Base-by-base conservation (phyloP, 805 yeast genomes). In the Wickerhamiella slavikovae region DNA sequence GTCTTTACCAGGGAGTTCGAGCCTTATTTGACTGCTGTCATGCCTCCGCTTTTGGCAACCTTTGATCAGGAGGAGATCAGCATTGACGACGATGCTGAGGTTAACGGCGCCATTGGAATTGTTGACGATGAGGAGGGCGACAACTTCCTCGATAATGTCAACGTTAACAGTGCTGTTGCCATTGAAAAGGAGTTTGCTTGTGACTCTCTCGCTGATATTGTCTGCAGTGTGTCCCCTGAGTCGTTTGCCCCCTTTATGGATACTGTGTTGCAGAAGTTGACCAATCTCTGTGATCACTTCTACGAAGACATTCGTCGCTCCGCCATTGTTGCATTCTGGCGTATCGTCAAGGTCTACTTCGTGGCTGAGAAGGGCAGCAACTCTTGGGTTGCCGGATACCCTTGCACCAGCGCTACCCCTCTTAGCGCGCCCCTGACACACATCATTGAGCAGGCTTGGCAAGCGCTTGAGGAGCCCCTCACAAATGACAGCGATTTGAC, bases 151-250 rank as follows among this genome's bases (percentile, higher is more conserved):
- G 74, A 74, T 44, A 74, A 75, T 37, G 60, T 79, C 54, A 74
- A 78, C 42, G 82, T 89, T 38, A 83, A 82, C 64, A 76, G 93
- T 29, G 95, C 93, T 60, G 69, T 89, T 44, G 79, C 95, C 40
- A 74, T 78, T 43, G 98, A 85, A 58, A 85, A 85, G 57, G 96
- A 89, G 49, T 66, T 83, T 49, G 93, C 93, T 30, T 54, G 65
- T 31, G 94, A 92, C 43, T 77, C 93, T 28, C 76, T 82, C 47
- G 71, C 67, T 34, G 70, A 70, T 31, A 82, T 85, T 55, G 66
- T 71, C 45, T 70, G 71, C 44, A 80, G 70, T 45, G 74, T 80
- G 36, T 80, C 78, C 49, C 57, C 49, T 27, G 55, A 69, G 33
- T 64, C 82, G 16, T 35, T 39, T 11, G 27, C 38, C 25, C 38